Evolutionary conservation across 192 early-diverging fungal genomes (phyloP).

Genomic region (Coemansia sp.): DNA sequence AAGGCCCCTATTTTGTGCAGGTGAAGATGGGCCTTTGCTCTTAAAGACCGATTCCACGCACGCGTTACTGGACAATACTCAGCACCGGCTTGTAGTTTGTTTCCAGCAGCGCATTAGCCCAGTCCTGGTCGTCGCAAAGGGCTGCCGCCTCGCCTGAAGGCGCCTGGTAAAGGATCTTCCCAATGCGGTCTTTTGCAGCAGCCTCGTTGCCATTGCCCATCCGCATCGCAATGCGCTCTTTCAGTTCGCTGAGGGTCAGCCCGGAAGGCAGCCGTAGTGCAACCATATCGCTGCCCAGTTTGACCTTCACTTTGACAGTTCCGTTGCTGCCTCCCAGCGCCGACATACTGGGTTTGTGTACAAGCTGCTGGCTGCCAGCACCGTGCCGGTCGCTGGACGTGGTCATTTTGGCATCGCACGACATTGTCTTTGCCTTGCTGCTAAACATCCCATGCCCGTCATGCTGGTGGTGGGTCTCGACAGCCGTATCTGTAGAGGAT

Average conservation of each 20-base stretch:
- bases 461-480: constrained; percentile 16
- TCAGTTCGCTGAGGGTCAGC: constrained; percentile 56
- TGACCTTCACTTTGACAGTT: constrained; percentile 71
- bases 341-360: constrained; percentile 39
- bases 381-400: neutral
- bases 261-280: constrained; percentile 66
- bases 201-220: constrained; percentile 35
- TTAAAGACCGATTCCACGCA: no score
- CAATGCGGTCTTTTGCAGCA: constrained; percentile 12
- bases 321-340: constrained; percentile 18
- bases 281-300: constrained; percentile 66
- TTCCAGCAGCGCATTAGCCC: constrained; percentile 31
- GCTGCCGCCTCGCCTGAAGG: constrained; percentile 44
- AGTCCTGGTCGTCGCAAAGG: constrained; percentile 44
- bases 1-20: no score
- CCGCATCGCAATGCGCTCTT: constrained; percentile 62
- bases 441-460: constrained; percentile 9
- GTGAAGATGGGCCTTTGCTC: no score
- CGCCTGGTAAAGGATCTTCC: constrained; percentile 47
- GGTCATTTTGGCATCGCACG: constrained; percentile 48
- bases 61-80: constrained; percentile 30
- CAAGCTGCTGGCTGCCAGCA: constrained; percentile 15
- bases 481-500: constrained; percentile 37
- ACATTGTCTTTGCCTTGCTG: constrained; percentile 22
- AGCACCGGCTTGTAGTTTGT: constrained; percentile 49